A percentile compares a stretch with the other conserved stretches of the same genome.
phyloP scores from a whole-genome alignment of 2,329 filamentous ascomycete genomes.

The Nothophaeocryptopus gaeumannii region DNA sequence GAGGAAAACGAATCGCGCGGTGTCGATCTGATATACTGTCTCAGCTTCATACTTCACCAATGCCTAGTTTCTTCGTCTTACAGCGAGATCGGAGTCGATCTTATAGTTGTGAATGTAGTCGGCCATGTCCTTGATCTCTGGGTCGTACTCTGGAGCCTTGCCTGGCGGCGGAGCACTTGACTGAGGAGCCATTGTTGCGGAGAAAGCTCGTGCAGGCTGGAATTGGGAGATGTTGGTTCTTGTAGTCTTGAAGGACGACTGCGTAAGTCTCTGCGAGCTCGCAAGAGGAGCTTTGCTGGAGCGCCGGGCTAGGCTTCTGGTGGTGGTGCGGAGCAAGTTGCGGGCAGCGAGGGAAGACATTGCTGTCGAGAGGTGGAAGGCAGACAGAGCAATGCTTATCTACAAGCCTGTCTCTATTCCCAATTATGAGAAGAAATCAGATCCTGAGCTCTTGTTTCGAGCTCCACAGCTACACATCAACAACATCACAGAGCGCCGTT shows the following conservation, averaged over 20 bases:
- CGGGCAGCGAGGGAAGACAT: conserved; percentile 42
- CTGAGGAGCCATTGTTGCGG: conserved; percentile 32
- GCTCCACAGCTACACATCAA: too few relatives aligned
- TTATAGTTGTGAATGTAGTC: conserved; percentile 90
- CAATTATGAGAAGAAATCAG: too few relatives aligned
- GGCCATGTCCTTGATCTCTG: conserved; percentile 93
- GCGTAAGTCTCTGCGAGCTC: conserved; percentile 25
- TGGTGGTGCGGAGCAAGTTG: conserved; percentile 32
- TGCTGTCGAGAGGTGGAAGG: background rate
- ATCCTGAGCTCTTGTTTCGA: too few relatives aligned
- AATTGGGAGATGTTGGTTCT: conserved; percentile 13
- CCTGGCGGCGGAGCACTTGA: conserved; percentile 33
- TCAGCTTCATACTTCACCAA: background rate
- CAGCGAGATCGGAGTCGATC: conserved; percentile 87
- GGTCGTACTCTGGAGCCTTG: conserved; percentile 61
- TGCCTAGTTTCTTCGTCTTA: conserved; percentile 49
- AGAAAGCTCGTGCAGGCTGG: conserved; percentile 30
- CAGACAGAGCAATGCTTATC: too few relatives aligned
- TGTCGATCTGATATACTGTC: conserved; percentile 67
- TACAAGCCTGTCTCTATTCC: too few relatives aligned
- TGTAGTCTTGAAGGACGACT: conserved; percentile 17
- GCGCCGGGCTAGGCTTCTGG: conserved; percentile 30
- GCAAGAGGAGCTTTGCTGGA: conserved; percentile 30
- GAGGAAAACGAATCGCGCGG: conserved; percentile 91
- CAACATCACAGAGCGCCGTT: too few relatives aligned